These are phyloP conservation scores for Volvox carteri DNA, from an alignment of 163 green algal species.

Conservation along the genomic window DNA sequence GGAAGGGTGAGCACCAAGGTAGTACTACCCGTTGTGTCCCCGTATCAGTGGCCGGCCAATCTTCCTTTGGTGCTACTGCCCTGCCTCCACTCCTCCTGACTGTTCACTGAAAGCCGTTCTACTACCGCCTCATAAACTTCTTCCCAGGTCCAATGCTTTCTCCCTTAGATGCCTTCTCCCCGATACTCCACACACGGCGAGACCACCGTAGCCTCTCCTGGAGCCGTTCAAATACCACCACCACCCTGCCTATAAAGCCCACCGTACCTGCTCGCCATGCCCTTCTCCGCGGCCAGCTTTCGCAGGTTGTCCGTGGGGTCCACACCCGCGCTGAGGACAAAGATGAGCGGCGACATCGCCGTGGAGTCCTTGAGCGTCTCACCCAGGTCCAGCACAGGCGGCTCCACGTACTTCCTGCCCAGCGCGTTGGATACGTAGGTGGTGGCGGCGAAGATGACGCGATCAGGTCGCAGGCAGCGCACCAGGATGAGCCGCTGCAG, in stretches of 20 bases:
- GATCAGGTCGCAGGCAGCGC: constrained; percentile 78
- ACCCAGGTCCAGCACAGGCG: constrained; percentile 85
- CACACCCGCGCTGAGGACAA: constrained; percentile 88
- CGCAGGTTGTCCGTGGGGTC: constrained; percentile 86
- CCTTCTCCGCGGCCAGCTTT: constrained; percentile 82
- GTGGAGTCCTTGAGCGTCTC: constrained; percentile 84
- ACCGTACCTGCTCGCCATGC: constrained; percentile 51
- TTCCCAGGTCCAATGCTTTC: no score
- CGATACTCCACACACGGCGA: no score
- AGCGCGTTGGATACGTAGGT: constrained; percentile 85
- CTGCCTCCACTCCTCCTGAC: no score
- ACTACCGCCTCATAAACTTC: no score
- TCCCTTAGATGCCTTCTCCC: no score
- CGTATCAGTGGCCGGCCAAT: no score
- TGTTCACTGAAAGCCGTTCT: no score
- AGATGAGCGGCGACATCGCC: constrained; percentile 82
- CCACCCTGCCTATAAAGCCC: no score
- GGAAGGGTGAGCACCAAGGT: background rate
- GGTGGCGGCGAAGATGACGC: constrained; percentile 82
- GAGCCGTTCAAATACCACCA: no score
- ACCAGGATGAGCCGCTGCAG: constrained; percentile 90
- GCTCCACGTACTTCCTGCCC: constrained; percentile 86
- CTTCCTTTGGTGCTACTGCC: no score
- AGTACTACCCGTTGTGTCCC: no score
- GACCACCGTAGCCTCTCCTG: no score